phyloP scores from a whole-genome alignment of 192 early-diverging fungal species.

The Dissophora globulifera region DNA sequence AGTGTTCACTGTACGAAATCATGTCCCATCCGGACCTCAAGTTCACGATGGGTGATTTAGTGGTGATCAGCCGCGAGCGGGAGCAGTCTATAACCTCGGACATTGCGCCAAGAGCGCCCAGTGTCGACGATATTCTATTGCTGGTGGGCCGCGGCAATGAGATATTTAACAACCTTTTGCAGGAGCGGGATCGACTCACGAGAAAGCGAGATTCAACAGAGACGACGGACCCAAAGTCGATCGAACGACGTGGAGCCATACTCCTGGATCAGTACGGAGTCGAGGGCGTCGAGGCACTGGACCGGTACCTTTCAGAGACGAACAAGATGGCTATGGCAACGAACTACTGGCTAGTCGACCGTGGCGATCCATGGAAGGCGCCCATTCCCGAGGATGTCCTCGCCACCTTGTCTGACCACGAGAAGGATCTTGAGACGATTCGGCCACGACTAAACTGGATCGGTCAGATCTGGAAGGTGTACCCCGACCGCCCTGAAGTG shows the following conservation, averaged over 20 bases:
- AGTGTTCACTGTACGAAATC: conserved; percentile 53
- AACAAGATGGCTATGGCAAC: conserved; percentile 36
- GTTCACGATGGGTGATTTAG: conserved; percentile 44
- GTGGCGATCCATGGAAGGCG: conserved; percentile 29
- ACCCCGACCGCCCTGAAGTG: conserved; percentile 43
- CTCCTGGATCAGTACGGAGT: conserved; percentile 43
- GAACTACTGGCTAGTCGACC: conserved; percentile 25
- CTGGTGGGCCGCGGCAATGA: conserved; percentile 41
- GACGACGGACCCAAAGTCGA: conserved; percentile 3
- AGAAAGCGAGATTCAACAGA: background rate
- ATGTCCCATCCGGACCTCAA: conserved; percentile 54
- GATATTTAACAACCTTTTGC: conserved; percentile 26
- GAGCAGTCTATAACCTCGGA: conserved; percentile 34
- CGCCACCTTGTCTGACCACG: conserved; percentile 22
- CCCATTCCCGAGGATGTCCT: conserved; percentile 28
- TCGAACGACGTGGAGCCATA: conserved; percentile 18
- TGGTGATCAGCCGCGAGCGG: conserved; percentile 44
- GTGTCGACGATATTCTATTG: conserved; percentile 31
- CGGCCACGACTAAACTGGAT: conserved; percentile 55
- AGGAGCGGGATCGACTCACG: background rate
- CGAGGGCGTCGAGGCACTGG: conserved; percentile 46
- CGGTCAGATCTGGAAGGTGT: conserved; percentile 57
- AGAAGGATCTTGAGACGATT: conserved; percentile 42
- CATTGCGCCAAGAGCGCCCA: conserved; percentile 50
- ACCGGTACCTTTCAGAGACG: conserved; percentile 42